Base-by-base conservation (phyloP, 495 filamentous ascomycete species). In the Penicillium canescens region DNA sequence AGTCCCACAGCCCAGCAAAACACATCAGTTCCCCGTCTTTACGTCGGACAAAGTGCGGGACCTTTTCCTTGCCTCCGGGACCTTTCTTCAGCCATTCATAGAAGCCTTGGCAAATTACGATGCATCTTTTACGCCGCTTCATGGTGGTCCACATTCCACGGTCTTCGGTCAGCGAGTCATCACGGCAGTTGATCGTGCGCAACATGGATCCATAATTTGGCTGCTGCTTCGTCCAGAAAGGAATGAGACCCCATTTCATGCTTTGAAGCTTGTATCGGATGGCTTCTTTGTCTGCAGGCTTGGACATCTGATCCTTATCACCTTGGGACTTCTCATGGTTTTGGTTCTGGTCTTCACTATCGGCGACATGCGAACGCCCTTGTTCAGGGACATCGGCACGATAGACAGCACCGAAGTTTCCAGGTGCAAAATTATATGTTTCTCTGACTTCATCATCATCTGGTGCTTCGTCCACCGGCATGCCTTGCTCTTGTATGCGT, bases 111-210 rank as follows among this genome's bases (percentile, higher is more conserved):
- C 87, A 90, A 3, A 93, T 58, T 2, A 98, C 84, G 38, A 97
- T 75, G 64, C 94, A 98, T 21, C 94, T 79, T 67, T 96, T 96
- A 60, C 76, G 82, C 43, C 84, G 79, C 68, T 96, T 97, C 88
- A 98, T 96, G 12, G 78, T 81, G 23, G 81, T 87, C 94, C 94
- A 98, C 85, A 96, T 90, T 11, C 92, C 91, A 3, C 82, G 79
- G 20, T 86, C 80, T 7, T 87, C 81, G 1, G 80, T 73, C 5
- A 98, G 73, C 3, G 91, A 94, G 69, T 97, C 94, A 63, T 92
- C 92, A 20, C 94, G 87, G 68, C 92, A 96, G 68, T 98, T 98
- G 66, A 98, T 98, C 0, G 91, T 95, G 60, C 86, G 89, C 78
- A 93, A 76, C 65, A 88, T 73, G 3, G 87, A 83, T 20, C 80